A percentile compares a stretch with the other conserved stretches of the same genome.
phyloP scores from a whole-genome alignment of 2,329 filamentous ascomycete genomes.

The Diaporthe sp. region DNA sequence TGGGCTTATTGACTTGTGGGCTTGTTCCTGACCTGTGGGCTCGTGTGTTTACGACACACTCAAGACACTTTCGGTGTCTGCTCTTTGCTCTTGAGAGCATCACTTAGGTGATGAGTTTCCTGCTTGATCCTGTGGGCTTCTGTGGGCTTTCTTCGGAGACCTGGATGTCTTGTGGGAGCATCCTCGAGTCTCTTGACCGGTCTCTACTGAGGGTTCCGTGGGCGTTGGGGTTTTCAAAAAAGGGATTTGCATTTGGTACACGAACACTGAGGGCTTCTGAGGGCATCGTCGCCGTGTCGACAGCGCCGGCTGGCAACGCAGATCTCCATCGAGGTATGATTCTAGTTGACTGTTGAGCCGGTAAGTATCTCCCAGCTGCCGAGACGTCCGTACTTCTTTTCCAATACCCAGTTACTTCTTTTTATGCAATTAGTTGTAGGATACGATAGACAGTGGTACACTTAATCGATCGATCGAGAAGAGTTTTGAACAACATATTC shows the following conservation, averaged over 20 bases:
- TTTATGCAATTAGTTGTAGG: constrained; percentile 29
- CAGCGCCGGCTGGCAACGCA: constrained; percentile 41
- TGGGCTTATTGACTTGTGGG: constrained; percentile 66
- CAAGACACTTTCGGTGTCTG: constrained; percentile 40
- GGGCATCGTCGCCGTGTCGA: constrained; percentile 22
- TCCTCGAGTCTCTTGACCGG: constrained; percentile 34
- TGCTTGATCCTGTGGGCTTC: constrained; percentile 42
- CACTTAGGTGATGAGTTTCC: constrained; percentile 44
- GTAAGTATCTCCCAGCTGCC: constrained; percentile 41
- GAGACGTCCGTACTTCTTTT: not conserved
- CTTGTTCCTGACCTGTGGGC: constrained; percentile 53
- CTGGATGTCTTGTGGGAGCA: constrained; percentile 40
- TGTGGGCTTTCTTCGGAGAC: constrained; percentile 41
- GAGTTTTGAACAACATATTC: not conserved
- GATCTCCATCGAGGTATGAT: constrained; percentile 36
- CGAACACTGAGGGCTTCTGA: constrained; percentile 20
- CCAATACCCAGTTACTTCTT: constrained; percentile 22
- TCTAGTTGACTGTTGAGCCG: constrained; percentile 41
- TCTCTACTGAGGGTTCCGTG: constrained; percentile 40
- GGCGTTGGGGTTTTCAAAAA: constrained; percentile 38
- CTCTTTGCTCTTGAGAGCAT: constrained; percentile 48
- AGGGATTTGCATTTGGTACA: constrained; percentile 33
- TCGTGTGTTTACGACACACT: constrained; percentile 41
- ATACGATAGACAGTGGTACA: constrained; percentile 30
- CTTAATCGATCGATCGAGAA: constrained; percentile 21